Percentiles rank a stretch among this genome's conserved stretches.
These are phyloP conservation scores for Aegle marmelos DNA, from an alignment of 345 rosid genomes.

Conservation along the genomic window DNA sequence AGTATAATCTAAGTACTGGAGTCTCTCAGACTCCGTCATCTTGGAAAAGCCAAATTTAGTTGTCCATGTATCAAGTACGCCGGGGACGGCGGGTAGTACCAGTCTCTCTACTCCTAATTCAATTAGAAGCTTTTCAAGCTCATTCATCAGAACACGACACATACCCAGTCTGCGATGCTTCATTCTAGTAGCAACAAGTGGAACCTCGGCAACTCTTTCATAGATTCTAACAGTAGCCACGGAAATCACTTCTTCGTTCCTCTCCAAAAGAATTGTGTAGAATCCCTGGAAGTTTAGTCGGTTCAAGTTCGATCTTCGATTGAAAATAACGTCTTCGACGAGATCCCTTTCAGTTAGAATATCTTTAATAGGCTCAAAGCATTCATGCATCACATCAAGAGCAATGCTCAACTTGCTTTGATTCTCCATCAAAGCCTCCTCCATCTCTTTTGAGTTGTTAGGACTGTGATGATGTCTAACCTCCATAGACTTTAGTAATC, in stretches of 20 bases:
- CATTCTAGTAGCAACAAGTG: slow-evolving; percentile 48
- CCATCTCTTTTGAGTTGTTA: not conserved
- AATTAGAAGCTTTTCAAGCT: slow-evolving; percentile 52
- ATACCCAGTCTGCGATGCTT: slow-evolving; percentile 44
- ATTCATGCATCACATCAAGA: slow-evolving; percentile 62
- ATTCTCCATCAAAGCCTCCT: slow-evolving; percentile 27
- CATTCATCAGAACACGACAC: slow-evolving; percentile 46
- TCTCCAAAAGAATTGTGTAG: slow-evolving; percentile 55
- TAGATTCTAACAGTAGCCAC: slow-evolving; percentile 63
- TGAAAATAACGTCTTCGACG: slow-evolving; percentile 54
- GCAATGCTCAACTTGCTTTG: slow-evolving; percentile 48
- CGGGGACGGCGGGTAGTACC: slow-evolving; percentile 45
- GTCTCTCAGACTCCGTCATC: slow-evolving; percentile 38
- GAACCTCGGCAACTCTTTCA: slow-evolving; percentile 57
- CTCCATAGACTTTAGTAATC: slow-evolving; percentile 37
- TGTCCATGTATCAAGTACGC: slow-evolving; percentile 40
- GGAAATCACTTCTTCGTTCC: slow-evolving; percentile 41
- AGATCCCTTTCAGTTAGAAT: slow-evolving; percentile 50
- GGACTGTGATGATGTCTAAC: not conserved
- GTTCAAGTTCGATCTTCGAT: slow-evolving; percentile 35
- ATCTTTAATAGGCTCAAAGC: slow-evolving; percentile 65
- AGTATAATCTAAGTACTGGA: slow-evolving; percentile 26
- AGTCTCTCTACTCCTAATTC: slow-evolving; percentile 48
- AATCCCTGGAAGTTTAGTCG: slow-evolving; percentile 58
- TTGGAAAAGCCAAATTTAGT: slow-evolving; percentile 44